Conservation (phyloP, 1,139 yeast species). For the Kurtzmaniella quercitrusa region DNA sequence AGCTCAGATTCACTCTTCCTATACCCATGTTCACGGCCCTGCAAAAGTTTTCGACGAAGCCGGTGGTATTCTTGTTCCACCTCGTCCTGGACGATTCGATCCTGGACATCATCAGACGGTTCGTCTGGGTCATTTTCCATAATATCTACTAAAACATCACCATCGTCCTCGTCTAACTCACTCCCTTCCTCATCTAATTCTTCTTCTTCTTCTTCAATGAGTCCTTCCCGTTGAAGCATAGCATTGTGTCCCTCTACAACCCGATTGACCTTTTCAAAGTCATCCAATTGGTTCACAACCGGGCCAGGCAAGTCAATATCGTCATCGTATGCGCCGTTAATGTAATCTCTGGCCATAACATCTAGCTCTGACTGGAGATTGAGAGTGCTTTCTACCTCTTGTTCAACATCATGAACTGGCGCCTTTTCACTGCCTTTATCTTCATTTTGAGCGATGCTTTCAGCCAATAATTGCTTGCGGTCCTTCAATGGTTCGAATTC, state of each 20-base stretch:
- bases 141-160: conserved; percentile 15
- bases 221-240: conserved; percentile 14
- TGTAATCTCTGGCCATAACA: conserved; percentile 58
- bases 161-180: conserved; percentile 15
- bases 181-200: conserved; percentile 18
- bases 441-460: conserved; percentile 16
- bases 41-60: conserved; percentile 50
- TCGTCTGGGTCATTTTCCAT: conserved; percentile 12
- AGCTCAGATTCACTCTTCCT: conserved; percentile 42
- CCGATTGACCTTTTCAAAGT: conserved; percentile 50
- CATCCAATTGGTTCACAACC: conserved; percentile 50
- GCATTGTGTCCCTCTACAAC: conserved; percentile 33
- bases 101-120: conserved; percentile 25
- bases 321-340: conserved; percentile 57
- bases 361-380: conserved; percentile 43
- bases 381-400: conserved; percentile 26
- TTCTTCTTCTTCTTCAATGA: conserved; percentile 35
- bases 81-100: conserved; percentile 37
- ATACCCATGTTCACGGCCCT: conserved; percentile 41
- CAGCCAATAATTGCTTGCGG: conserved; percentile 21
- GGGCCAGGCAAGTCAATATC: conserved; percentile 56
- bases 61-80: conserved; percentile 54
- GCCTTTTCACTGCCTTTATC: conserved; percentile 12
- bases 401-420: conserved; percentile 16
- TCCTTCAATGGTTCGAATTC: conserved; percentile 9